phyloP scores from a whole-genome alignment of 768 basidiomycete genomes.

The Boletus rubropictus region DNA sequence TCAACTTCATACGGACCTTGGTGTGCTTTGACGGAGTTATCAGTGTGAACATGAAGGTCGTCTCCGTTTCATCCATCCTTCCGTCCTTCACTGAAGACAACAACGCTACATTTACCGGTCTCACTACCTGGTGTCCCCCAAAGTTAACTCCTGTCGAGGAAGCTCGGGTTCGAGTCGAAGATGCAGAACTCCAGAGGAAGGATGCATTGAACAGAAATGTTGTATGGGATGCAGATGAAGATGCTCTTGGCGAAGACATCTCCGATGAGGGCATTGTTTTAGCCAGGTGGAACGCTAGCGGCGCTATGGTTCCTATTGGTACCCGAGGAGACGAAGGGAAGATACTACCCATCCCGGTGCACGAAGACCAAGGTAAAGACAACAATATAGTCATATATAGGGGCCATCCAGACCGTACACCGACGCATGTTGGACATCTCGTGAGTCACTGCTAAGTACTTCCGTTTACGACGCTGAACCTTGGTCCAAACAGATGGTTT shows the following conservation, averaged over 20 bases:
- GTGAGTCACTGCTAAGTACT: conserved; percentile 32
- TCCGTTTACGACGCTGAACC: neutral
- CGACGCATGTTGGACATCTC: conserved; percentile 50
- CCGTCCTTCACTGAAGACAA: conserved; percentile 60
- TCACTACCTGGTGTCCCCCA: conserved; percentile 29
- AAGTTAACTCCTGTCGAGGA: conserved; percentile 55
- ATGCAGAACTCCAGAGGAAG: conserved; percentile 52
- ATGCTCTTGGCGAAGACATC: conserved; percentile 54
- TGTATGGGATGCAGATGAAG: conserved; percentile 58
- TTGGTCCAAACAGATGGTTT: conserved; percentile 13
- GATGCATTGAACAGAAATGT: conserved; percentile 60
- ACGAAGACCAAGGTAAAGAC: conserved; percentile 9
- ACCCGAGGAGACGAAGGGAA: conserved; percentile 50
- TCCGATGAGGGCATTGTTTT: conserved; percentile 26
- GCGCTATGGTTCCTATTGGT: conserved; percentile 44
- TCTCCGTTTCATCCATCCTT: conserved; percentile 68
- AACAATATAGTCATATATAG: conserved; percentile 34
- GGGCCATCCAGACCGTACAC: conserved; percentile 47
- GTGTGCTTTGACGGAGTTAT: neutral
- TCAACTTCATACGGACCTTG: neutral
- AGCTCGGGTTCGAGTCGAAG: conserved; percentile 44
- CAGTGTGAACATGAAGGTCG: conserved; percentile 66
- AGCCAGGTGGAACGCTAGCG: conserved; percentile 16
- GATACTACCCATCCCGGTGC: conserved; percentile 42
- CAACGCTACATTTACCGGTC: conserved; percentile 50